Evolutionary conservation across 1,284 basidiomycete genomes (phyloP), one percentile per base, ranked within the genome.

Genomic region (Meira nashicola): DNA sequence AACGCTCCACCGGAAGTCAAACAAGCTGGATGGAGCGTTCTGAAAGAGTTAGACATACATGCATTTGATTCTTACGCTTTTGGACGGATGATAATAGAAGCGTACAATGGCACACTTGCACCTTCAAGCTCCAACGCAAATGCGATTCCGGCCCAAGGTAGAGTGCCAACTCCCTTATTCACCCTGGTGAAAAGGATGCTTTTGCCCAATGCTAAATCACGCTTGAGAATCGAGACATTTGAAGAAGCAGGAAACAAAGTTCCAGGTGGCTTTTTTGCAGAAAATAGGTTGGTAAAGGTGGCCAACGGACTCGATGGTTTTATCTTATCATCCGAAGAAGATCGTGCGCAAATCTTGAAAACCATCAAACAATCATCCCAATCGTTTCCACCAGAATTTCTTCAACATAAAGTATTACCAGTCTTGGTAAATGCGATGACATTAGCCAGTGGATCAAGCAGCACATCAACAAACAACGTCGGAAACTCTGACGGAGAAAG

Each of bases 221-320:
- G 95, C 21, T 81, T 92, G 67, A 84, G 87, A 0, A 83, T 88
- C 0, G 65, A 65, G 2, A 61, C 60, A 25, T 54, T 70, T 0
- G 60, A 69, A 44, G 61, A 65, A 19, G 64, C 65, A 1, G 76
- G 62, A 75, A 33, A 33, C 28, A 82, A 67, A 49, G 65, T 67
- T 10, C 68, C 73, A 8, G 74, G 73, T 0, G 92, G 92, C 0
- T 96, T 95, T 80, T 97, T 96, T 80, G 81, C 83, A 1, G 82
- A 83, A 28, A 99, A 98, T 78, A 83, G 86, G 23, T 83, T 98
- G 4, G 87, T 93, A 44, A 87, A 87, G 75, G 86, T 96, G 1
- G 92, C 92, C 50, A 81, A 85, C 39, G 88, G 90, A 0, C 81
- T 98, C 19, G 92, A 95, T 67, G 88, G 87, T 62, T 97, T 98